Percentiles rank a stretch among this genome's conserved stretches.
phyloP scores from a whole-genome alignment of 1,284 basidiomycete genomes.

The Abortiporus biennis region DNA sequence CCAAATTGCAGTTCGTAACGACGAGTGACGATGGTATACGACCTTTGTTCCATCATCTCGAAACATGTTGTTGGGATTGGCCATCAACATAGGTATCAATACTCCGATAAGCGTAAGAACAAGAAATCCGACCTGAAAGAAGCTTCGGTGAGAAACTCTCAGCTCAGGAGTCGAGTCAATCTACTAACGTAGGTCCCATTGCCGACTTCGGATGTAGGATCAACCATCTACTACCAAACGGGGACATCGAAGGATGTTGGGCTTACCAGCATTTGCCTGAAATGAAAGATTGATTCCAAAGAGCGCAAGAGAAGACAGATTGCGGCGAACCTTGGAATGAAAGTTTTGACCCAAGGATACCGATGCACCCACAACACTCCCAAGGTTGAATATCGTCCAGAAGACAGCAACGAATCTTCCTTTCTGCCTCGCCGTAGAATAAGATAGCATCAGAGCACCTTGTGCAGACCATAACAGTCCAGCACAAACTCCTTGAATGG shows the following conservation, averaged over 20 bases:
- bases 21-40: slow-evolving; percentile 50
- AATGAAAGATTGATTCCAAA: background rate
- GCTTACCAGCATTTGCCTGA: slow-evolving; percentile 27
- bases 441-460: slow-evolving; percentile 79
- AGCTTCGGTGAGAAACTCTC: slow-evolving; percentile 1
- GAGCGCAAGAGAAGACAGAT: background rate
- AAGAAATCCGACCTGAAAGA: slow-evolving; percentile 62
- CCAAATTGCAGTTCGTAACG: slow-evolving; percentile 56
- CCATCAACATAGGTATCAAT: slow-evolving; percentile 59
- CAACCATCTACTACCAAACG: slow-evolving; percentile 9
- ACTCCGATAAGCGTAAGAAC: slow-evolving; percentile 64
- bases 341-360: slow-evolving; percentile 51
- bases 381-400: slow-evolving; percentile 66
- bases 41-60: slow-evolving; percentile 70
- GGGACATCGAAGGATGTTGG: slow-evolving; percentile 14
- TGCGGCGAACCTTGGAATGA: slow-evolving; percentile 27
- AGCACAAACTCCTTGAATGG: slow-evolving; percentile 81
- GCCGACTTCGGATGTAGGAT: slow-evolving; percentile 29
- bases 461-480: slow-evolving; percentile 83
- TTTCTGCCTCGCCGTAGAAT: slow-evolving; percentile 74
- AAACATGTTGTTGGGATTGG: slow-evolving; percentile 59
- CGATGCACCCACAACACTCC: slow-evolving; percentile 57
- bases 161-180: background rate
- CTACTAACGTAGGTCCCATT: slow-evolving; percentile 56
- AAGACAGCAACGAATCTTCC: slow-evolving; percentile 72